Conservation (phyloP, 371 early-diverging fungal species). For the Mortierella sp. region DNA sequence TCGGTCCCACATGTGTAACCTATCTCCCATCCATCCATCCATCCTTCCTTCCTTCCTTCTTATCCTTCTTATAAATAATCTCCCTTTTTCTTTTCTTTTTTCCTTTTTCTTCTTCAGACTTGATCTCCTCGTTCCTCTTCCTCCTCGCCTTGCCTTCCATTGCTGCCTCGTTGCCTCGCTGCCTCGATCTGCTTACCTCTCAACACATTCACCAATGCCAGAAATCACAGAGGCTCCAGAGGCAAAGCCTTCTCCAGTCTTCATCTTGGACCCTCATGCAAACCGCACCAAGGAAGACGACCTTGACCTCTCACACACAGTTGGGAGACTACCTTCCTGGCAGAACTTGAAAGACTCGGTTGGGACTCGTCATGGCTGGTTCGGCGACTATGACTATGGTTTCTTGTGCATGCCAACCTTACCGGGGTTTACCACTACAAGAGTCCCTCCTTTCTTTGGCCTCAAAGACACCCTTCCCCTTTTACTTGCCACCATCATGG, state of each 20-base stretch:
- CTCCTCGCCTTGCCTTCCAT: background rate
- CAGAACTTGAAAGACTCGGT: slow-evolving; percentile 57
- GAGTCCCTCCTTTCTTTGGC: slow-evolving; percentile 69
- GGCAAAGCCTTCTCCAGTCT: slow-evolving; percentile 21
- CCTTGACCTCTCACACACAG: slow-evolving; percentile 43
- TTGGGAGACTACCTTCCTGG: slow-evolving; percentile 37
- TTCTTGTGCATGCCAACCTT: slow-evolving; percentile 65
- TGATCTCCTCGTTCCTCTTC: background rate
- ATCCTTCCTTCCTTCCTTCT: background rate
- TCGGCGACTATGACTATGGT: slow-evolving; percentile 69
- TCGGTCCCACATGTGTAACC: too few relatives aligned
- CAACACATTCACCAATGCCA: slow-evolving; percentile 11
- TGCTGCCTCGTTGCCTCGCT: too few relatives aligned
- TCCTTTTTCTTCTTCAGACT: background rate
- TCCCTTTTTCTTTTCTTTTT: background rate
- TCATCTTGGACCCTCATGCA: slow-evolving; percentile 41
- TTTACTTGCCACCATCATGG: slow-evolving; percentile 68
- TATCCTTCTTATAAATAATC: background rate
- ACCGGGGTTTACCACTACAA: slow-evolving; percentile 45
- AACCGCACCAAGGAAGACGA: slow-evolving; percentile 40
- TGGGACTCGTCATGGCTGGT: slow-evolving; percentile 66
- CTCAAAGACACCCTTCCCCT: slow-evolving; percentile 67
- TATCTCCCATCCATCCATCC: background rate
- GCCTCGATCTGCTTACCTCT: too few relatives aligned
- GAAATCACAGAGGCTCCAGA: slow-evolving; percentile 39